Evolutionary conservation across 2,329 filamentous ascomycete species (phyloP).

Genomic region (Dendrostoma leiphaemia): DNA sequence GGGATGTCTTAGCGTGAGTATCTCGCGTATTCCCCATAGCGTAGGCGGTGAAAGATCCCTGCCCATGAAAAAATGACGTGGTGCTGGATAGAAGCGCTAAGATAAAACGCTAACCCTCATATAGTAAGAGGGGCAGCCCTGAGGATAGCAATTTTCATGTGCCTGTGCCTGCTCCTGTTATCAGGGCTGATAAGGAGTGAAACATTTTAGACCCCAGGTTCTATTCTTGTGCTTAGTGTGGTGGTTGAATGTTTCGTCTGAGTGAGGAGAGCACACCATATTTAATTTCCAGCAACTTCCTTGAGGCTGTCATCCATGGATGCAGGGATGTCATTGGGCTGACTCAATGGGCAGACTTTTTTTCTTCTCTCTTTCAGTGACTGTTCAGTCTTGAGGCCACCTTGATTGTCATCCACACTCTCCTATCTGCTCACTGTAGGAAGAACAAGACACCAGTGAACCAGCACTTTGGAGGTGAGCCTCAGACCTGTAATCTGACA

Average conservation of each 20-base stretch:
- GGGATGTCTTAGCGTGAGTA: neutral
- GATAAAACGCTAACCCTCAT: no score
- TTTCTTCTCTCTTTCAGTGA: neutral
- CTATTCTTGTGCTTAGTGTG: neutral
- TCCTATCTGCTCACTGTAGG: no score
- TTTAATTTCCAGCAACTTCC: neutral
- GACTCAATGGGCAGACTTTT: neutral
- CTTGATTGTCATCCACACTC: no score
- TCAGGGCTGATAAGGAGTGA: conserved; percentile 14
- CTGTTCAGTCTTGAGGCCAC: no score
- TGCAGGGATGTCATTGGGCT: neutral
- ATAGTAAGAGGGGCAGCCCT: conserved; percentile 14
- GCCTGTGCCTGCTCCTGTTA: conserved; percentile 15
- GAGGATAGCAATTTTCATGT: conserved; percentile 4
- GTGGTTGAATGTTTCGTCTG: neutral
- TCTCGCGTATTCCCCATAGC: neutral
- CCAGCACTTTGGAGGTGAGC: neutral
- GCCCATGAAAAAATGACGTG: neutral
- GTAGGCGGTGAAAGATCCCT: conserved; percentile 11
- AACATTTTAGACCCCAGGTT: neutral
- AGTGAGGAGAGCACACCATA: neutral
- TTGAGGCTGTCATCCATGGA: neutral
- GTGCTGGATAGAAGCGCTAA: neutral
- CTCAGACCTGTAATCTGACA: neutral
- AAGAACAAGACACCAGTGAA: no score